These are phyloP conservation scores for Stentor roeselii DNA, from an alignment of 73 alveolate species.

Conservation along the genomic window DNA sequence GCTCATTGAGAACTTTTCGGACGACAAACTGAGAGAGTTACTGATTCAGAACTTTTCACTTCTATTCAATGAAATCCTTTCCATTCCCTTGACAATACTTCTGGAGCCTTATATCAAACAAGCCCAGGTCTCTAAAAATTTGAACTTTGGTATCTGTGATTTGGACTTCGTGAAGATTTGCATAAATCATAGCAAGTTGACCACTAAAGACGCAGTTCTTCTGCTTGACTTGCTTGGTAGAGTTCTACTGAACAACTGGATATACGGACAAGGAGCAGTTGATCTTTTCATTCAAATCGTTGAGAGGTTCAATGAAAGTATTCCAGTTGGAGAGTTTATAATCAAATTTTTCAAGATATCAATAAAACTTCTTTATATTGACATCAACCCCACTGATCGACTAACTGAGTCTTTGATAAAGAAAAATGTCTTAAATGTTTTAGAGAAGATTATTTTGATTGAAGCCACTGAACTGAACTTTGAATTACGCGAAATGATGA, in stretches of 20 bases:
- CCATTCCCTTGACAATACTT: constrained; percentile 59
- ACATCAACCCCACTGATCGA: not conserved
- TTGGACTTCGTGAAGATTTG: constrained; percentile 45
- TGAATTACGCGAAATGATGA: not conserved
- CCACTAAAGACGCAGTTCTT: constrained; percentile 43
- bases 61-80: constrained; percentile 42
- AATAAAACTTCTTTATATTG: not conserved
- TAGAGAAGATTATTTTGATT: not conserved
- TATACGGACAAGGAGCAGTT: constrained; percentile 60
- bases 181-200: constrained; percentile 55
- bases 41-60: constrained; percentile 4
- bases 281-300: constrained; percentile 62
- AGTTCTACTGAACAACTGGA: constrained; percentile 60
- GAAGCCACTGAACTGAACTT: not conserved
- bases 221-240: constrained; percentile 51
- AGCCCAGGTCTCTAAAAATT: constrained; percentile 39
- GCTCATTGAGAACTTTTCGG: constrained; percentile 88
- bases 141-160: constrained; percentile 43
- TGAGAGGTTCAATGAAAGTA: constrained; percentile 53
- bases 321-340: constrained; percentile 64
- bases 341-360: constrained; percentile 22
- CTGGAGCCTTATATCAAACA: constrained; percentile 58
- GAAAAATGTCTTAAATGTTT: not conserved
- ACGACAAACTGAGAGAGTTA: constrained; percentile 44
- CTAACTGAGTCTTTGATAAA: not conserved